phyloP scores from a whole-genome alignment of 2,329 filamentous ascomycete genomes.

The Pestalotiopsis sp. region DNA sequence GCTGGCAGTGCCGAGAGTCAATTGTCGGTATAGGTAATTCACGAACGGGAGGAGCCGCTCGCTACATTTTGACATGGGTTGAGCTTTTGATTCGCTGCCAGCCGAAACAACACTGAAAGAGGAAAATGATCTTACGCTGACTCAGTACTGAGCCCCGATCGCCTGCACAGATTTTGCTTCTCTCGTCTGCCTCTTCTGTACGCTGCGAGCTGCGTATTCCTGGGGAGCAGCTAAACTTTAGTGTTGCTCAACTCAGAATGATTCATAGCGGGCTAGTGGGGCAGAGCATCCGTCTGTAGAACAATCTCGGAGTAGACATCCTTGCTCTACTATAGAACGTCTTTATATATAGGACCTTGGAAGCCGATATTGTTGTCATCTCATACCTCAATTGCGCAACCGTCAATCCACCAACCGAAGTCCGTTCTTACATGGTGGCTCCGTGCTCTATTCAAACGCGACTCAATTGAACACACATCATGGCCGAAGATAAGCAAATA shows the following conservation, averaged over 20 bases:
- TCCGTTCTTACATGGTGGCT: neutral
- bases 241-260: neutral
- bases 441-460: no score
- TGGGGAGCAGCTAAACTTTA: neutral
- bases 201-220: no score
- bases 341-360: neutral
- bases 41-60: neutral
- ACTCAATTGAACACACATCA: neutral
- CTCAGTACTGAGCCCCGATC: neutral
- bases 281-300: no score
- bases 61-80: no score
- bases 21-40: no score
- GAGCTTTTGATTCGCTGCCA: neutral
- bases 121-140: neutral
- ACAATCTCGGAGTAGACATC: no score
- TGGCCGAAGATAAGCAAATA: constrained; percentile 21
- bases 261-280: neutral
- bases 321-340: neutral
- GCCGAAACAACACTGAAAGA: neutral
- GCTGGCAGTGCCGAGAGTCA: no score
- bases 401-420: neutral
- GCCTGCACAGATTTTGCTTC: neutral
- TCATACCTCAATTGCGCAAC: neutral
- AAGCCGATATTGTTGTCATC: neutral
- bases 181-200: no score